phyloP scores from a whole-genome alignment of 2,329 filamentous ascomycete species.

The Fusarium setosum region DNA sequence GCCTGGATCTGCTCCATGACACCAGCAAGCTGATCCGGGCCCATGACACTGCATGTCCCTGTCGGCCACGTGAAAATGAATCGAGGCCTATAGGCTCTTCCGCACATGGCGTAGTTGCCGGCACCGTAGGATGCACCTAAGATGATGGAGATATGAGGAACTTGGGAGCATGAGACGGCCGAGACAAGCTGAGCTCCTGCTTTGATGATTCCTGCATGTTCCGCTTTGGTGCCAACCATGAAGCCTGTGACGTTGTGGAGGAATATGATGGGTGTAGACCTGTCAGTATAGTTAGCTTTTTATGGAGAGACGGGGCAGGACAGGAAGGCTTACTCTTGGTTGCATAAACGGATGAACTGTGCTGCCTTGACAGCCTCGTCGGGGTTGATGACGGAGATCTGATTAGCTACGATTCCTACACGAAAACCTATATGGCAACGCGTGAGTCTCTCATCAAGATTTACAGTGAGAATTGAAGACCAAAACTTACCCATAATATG shows the following conservation, averaged over 20 bases:
- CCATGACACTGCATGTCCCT: constrained; percentile 39
- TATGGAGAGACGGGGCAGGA: not conserved
- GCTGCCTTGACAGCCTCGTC: not conserved
- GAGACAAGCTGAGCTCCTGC: constrained; percentile 57
- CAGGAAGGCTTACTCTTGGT: not conserved
- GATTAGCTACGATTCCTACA: not conserved
- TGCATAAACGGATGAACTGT: not conserved
- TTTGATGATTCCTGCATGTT: constrained; percentile 57
- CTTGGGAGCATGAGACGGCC: constrained; percentile 55
- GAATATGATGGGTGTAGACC: constrained; percentile 55
- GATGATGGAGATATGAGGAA: constrained; percentile 58
- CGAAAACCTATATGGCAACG: not conserved
- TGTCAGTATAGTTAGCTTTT: constrained; percentile 14
- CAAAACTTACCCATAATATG: constrained; percentile 40
- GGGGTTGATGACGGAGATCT: not conserved
- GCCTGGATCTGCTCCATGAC: constrained; percentile 38
- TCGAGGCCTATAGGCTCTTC: not conserved
- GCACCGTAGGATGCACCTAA: constrained; percentile 54
- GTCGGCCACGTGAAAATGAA: constrained; percentile 34
- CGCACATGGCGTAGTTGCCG: not conserved
- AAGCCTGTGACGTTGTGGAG: constrained; percentile 61
- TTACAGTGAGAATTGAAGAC: not conserved
- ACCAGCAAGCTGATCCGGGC: constrained; percentile 38
- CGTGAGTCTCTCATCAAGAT: not conserved
- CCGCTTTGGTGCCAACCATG: constrained; percentile 59